Evolutionary conservation across 192 early-diverging fungal species (phyloP), one percentile per base, ranked within the genome.

Genomic region (Kappamyces sp.): DNA sequence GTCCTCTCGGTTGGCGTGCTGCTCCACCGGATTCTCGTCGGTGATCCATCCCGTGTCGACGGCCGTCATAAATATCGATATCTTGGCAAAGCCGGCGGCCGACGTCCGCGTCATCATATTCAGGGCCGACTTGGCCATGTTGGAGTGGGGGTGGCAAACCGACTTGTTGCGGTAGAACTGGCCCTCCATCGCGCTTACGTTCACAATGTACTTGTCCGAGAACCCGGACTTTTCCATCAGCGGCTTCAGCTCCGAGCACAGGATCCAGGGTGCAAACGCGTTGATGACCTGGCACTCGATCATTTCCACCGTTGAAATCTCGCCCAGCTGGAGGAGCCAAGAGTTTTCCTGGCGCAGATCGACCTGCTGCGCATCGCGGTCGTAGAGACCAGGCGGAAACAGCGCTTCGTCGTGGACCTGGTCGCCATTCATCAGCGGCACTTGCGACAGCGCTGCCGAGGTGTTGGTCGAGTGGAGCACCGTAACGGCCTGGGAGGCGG

Each of bases 21-120:
- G 54, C 37, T 78, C 69, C 13, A 69, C 68, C 12, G 80, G 80
- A 47, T 79, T 71, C 63, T 82, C 80, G 48, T 82, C 77, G 1
- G 80, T 82, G 42, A 82, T 77, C 80, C 76, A 78, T 10, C 80
- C 80, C 37, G 80, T 82, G 61, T 82, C 78, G 9, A 82, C 80
- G 4, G 73, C 65, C 8, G 76, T 77, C 80, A 82, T 82, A 52
- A 70, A 82, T 35, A 82, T 82, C 12, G 67, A 65, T 41, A 65
- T 52, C 1, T 47, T 66, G 3, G 71, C 71, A 51, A 82, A 63
- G 3, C 74, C 80, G 2, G 62, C 64, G n/a, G 72, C 66, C 37
- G 69, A 50, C 3, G 80, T 82, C 13, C 80, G 66, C 9, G 80
- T 82, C 70, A 82, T 69, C 80, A 82, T 82, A 55, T 82, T 82